Evolutionary conservation across 176 grass and related monocot species (phyloP), one percentile per base, ranked within the genome.

Genomic region (Cymbopogon citratus): DNA sequence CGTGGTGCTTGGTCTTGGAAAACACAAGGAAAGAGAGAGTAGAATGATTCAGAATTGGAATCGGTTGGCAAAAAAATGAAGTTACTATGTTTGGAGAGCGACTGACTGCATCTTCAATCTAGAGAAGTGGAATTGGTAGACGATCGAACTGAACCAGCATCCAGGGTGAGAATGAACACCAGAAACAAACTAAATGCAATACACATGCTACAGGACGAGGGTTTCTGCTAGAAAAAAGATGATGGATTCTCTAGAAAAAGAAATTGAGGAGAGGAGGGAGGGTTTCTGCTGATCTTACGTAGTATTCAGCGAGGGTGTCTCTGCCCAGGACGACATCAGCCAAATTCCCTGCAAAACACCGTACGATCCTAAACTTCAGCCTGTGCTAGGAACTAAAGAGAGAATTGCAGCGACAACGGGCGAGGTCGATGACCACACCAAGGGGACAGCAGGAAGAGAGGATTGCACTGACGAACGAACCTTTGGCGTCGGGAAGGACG

Each of bases 251-350:
- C 38, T 24, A 24, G n/a, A 12, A 9, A 9, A 46, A 21, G 2
- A 71, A 63, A 3, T 36, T 23, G 9, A 71, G 67, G 43, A 10
- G 6, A 38, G 6, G 34, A 35, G 6, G 35, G 6, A 23, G 48
- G 45, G 21, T 8, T 4, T 54, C 1, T 19, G 39, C 5, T 51
- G 43, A 57, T 69, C 91, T 94, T 91, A 97, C 94, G 12, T 94
- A 71, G 26, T 94, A 97, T 41, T 87, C 83, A 52, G 83, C 87
- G 82, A 94, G 54, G 36, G 89, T 84, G 78, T 98, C 92, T 63
- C 72, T 91, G 38, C 95, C 95, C 26, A 94, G 90, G 46, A 94
- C 92, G 74, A 94, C 84, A 76, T 98, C 95, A 24, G 77, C 87
- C 81, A 92, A 67, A 63, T 91, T 87, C 66, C 95, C 94, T 97